Base-by-base conservation (phyloP, 306 rosid genomes). In the Vachellia pachyceras region DNA sequence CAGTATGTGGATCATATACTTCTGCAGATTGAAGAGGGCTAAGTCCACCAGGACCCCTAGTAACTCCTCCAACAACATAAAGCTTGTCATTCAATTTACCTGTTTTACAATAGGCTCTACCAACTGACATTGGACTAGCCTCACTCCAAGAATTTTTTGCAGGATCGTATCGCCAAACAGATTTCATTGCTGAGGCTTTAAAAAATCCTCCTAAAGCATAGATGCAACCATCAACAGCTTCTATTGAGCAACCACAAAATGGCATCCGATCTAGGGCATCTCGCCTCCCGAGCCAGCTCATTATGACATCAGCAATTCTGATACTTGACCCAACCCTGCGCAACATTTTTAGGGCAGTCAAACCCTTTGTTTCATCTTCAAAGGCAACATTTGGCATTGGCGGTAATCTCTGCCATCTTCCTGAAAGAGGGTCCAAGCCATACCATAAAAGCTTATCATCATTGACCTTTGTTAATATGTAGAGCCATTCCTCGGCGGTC, bases 1-100 rank as follows among this genome's bases (percentile, higher is more conserved):
- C 71, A 0, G 84, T 80, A 36, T 63, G 79, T 0, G 87, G 84
- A 29, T 84, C 82, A 65, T 76, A 80, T 33, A 84, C 84, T 84
- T 84, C 87, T 42, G 84, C 87, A 49, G 87, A 84, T 55, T 76
- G 87, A 84, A 84, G 84, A n/a, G 87, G 84, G 64, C 35, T 80
- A 22, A 80, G 50, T 61, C 87, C 84, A 50, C 87, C 87, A 35
- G 65, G 84, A 41, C 87, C 82, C 82, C 84, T 80, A 61, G 87
- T 70, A 71, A 84, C 67, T 22, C 87, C 87, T 54, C 87, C 87
- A 84, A 75, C 87, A 76, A 71, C 87, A 76, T 76, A 84, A 15
- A 84, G 84, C 79, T 84, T 84, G 42, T 52, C 52, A 68, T 84
- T 84, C 69, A 84, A 74, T 25, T 76, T 76, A 33, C 87, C 87